A percentile compares a stretch with the other conserved stretches of the same genome.
These are phyloP conservation scores for Aspergillus ustus DNA, from an alignment of 2,329 filamentous ascomycete genomes.

Conservation along the genomic window DNA sequence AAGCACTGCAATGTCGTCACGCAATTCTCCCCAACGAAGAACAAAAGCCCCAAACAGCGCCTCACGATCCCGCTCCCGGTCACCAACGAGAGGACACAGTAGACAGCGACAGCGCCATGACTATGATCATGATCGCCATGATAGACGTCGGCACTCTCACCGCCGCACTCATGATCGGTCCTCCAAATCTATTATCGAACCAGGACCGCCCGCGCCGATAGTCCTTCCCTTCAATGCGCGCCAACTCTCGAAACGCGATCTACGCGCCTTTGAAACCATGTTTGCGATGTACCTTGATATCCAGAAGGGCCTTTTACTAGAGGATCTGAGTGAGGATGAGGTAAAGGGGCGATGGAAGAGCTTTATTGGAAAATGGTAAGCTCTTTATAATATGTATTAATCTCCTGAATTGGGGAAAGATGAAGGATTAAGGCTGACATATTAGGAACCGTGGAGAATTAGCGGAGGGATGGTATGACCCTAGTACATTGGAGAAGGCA, in stretches of 20 bases:
- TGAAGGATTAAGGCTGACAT: constrained; percentile 48
- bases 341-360: constrained; percentile 88
- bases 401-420: not conserved
- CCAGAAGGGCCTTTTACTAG: constrained; percentile 76
- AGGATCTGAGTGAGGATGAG: constrained; percentile 74
- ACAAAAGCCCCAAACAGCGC: constrained; percentile 14
- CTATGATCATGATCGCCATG: constrained; percentile 7
- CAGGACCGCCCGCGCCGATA: constrained; percentile 29
- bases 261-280: constrained; percentile 68
- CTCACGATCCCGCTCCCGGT: constrained; percentile 42
- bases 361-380: constrained; percentile 82
- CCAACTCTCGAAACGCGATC: constrained; percentile 70
- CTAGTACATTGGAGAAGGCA: constrained; percentile 66
- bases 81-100: constrained; percentile 36
- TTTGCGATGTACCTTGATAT: constrained; percentile 86
- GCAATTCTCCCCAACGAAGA: not conserved
- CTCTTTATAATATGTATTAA: not conserved
- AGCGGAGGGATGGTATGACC: constrained; percentile 92
- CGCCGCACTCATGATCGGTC: constrained; percentile 10
- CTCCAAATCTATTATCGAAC: constrained; percentile 17
- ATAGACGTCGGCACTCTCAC: constrained; percentile 21
- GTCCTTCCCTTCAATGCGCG: constrained; percentile 69
- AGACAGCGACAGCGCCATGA: constrained; percentile 30
- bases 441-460: constrained; percentile 81
- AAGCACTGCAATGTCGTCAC: constrained; percentile 15